Conservation (phyloP, 2,329 filamentous ascomycete species). For the Proliferodiscus dingleyae region DNA sequence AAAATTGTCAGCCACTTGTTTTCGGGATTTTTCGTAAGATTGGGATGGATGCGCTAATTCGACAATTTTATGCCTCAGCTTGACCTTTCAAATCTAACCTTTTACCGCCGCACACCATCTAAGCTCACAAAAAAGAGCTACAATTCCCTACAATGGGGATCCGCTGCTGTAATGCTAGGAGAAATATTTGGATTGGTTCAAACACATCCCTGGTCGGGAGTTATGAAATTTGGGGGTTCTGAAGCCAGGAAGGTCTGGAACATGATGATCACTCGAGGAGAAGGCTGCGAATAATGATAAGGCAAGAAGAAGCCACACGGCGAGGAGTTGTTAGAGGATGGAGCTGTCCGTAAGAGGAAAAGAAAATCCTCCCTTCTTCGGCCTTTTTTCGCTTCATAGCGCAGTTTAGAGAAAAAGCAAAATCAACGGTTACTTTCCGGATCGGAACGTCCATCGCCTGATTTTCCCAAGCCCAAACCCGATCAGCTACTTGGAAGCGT, state of each 20-base stretch:
- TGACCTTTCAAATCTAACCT: conserved; percentile 40
- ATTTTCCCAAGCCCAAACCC: too few relatives aligned
- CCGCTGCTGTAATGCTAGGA: too few relatives aligned
- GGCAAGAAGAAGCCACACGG: background rate
- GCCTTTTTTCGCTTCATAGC: background rate
- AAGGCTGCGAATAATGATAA: background rate
- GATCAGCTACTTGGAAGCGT: too few relatives aligned
- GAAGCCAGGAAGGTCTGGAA: background rate
- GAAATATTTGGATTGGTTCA: too few relatives aligned
- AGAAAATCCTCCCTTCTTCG: background rate
- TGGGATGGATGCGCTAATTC: conserved; percentile 23
- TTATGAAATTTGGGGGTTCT: background rate
- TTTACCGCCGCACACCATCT: conserved; percentile 35
- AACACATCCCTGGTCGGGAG: background rate
- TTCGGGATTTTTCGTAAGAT: conserved; percentile 17
- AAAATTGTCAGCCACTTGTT: conserved; percentile 25
- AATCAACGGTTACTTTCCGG: background rate
- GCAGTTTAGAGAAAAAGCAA: background rate
- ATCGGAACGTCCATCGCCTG: background rate
- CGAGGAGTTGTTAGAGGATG: background rate
- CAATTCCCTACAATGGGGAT: too few relatives aligned
- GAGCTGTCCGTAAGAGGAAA: background rate
- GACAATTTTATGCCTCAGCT: conserved; percentile 23
- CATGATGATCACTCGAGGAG: conserved; percentile 8
- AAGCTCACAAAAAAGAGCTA: too few relatives aligned